A percentile compares a stretch with the other conserved stretches of the same genome.
phyloP scores from a whole-genome alignment of 208 protist species.

The Trypanosoma vivax region DNA sequence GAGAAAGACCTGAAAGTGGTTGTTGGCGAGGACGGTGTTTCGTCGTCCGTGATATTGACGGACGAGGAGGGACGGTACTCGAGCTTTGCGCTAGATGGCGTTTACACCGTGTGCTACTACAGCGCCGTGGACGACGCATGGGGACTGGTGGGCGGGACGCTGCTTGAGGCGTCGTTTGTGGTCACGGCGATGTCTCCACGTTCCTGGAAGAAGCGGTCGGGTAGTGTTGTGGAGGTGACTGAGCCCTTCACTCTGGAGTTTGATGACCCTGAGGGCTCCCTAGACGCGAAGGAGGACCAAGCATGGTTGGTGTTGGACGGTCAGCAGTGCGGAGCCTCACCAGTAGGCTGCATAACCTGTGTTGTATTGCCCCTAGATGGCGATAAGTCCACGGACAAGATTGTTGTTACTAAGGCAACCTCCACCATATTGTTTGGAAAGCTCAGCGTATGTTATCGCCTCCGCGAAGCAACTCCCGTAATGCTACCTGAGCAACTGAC shows the following conservation, averaged over 20 bases:
- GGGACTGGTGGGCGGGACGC: constrained; percentile 64
- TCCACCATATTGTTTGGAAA: constrained; percentile 33
- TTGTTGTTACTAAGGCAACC: constrained; percentile 31
- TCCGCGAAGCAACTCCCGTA: constrained; percentile 54
- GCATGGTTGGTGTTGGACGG: constrained; percentile 57
- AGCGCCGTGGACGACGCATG: constrained; percentile 52
- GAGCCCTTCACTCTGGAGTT: constrained; percentile 55
- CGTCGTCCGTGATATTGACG: not conserved
- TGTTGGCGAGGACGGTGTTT: constrained; percentile 3
- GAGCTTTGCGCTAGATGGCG: constrained; percentile 63
- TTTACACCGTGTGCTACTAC: constrained; percentile 81
- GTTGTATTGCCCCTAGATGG: constrained; percentile 47
- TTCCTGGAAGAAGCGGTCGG: constrained; percentile 25
- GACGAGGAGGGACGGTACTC: constrained; percentile 26
- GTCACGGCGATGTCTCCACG: constrained; percentile 29
- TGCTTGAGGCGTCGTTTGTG: constrained; percentile 30
- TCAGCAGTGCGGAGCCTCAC: constrained; percentile 50
- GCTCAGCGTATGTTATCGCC: constrained; percentile 77
- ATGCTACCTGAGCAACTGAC: constrained; percentile 35
- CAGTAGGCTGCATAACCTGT: constrained; percentile 34
- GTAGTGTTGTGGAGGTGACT: constrained; percentile 33
- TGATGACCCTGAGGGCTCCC: constrained; percentile 29
- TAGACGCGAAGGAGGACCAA: constrained; percentile 38
- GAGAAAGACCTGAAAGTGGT: constrained; percentile 26
- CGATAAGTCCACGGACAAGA: constrained; percentile 21